Evolutionary conservation across 192 early-diverging fungal species (phyloP), one percentile per base, ranked within the genome.

Genomic region (Pilobolus umbonatus): DNA sequence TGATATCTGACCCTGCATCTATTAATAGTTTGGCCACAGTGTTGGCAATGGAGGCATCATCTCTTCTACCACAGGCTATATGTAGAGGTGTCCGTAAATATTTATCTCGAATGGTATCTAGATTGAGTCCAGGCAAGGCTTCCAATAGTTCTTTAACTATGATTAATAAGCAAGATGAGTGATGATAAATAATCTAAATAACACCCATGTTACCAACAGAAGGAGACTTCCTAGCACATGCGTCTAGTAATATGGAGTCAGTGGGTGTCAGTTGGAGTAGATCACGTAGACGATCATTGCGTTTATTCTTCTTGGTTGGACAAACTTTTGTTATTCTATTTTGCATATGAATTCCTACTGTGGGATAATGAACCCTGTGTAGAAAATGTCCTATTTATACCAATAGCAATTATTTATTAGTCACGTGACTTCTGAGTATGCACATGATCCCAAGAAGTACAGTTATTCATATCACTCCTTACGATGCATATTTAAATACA

Each of bases 11-110:
- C 0, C 70, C 70, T 24, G 32, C 44, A 6, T 46, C 34, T n/a
- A 65, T 62, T 26, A 72, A 56, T 8, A 72, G 34, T 11, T 57
- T 50, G 11, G 63, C 64, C n/a, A 72, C 47, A 14, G 26, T 60
- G 1, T 64, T 63, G 19, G 70, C 64, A 19, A 54, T 56, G 21
- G n/a, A 46, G 28, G 35, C 26, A 28, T 69, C 52, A 38, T 72
- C 70, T 34, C 56, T 49, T 38, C 70, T 36, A 8, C 55, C 39
- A 26, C 70, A 72, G 2, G 60, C 70, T 39, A 72, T 15, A 24
- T 72, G 70, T 31, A 72, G 55, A 40, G 64, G 70, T 11, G 70
- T 62, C 31, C 60, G 70, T 31, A 72, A 36, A 53, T 72, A 57
- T 19, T 57, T 51, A 48, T 72, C 64, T 47, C 70, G 60, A 5